Evolutionary conservation across 2,329 filamentous ascomycete genomes (phyloP).

Genomic region (Paecilomyces variotii): DNA sequence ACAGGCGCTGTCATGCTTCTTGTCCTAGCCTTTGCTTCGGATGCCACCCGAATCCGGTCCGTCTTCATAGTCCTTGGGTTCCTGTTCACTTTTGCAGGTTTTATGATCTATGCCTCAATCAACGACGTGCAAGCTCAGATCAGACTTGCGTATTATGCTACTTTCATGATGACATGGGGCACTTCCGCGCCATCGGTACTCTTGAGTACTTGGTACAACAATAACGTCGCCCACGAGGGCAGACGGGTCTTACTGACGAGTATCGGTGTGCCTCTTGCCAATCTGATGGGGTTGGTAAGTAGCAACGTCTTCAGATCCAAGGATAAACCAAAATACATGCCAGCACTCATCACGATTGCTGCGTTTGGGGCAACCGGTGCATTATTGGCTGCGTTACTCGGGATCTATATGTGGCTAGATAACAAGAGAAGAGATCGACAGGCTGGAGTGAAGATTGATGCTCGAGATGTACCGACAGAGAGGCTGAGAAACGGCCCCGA

Average conservation of each 20-base stretch:
- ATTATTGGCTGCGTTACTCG: slow-evolving; percentile 48
- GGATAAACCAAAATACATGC: slow-evolving; percentile 59
- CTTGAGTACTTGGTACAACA: slow-evolving; percentile 64
- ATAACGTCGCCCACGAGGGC: slow-evolving; percentile 72
- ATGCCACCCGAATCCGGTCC: slow-evolving; percentile 58
- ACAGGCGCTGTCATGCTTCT: slow-evolving; percentile 65
- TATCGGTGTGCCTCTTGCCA: slow-evolving; percentile 65
- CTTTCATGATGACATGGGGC: slow-evolving; percentile 78
- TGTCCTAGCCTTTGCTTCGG: slow-evolving; percentile 63
- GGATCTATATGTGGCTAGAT: slow-evolving; percentile 57
- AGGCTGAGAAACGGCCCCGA: slow-evolving; percentile 48
- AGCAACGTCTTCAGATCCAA: slow-evolving; percentile 59
- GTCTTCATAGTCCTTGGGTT: slow-evolving; percentile 70
- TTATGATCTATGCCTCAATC: slow-evolving; percentile 70
- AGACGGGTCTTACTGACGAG: slow-evolving; percentile 62
- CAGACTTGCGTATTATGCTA: slow-evolving; percentile 65
- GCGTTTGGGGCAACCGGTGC: slow-evolving; percentile 49
- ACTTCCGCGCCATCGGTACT: slow-evolving; percentile 67
- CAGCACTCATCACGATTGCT: slow-evolving; percentile 53
- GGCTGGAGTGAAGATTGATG: slow-evolving; percentile 49
- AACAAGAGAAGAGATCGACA: slow-evolving; percentile 52
- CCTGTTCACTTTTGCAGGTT: slow-evolving; percentile 64
- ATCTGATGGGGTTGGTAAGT: slow-evolving; percentile 65
- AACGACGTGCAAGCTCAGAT: slow-evolving; percentile 52
- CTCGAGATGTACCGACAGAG: slow-evolving; percentile 51